Evolutionary conservation across 139 green algal species (phyloP), one percentile per base, ranked within the genome.

Genomic region (Micractinium conductrix): DNA sequence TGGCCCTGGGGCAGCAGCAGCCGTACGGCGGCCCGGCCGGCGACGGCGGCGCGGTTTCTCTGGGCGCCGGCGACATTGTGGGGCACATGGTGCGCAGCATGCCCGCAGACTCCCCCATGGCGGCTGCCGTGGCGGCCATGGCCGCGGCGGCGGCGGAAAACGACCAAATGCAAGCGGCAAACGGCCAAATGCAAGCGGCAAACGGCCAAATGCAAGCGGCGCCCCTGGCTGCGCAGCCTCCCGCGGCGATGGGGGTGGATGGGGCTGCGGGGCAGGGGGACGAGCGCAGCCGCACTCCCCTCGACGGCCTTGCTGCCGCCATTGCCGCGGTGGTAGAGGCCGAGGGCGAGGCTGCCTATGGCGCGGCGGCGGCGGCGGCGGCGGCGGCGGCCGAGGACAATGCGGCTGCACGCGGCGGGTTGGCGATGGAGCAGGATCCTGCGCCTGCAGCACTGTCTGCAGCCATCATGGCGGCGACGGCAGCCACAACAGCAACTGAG

Each of bases 41-140:
- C 44, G 10, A 42, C 19, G 78, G 16, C 33, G 78, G 16, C 42
- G 42, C 62, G 3, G 78, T 33, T 21, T 65, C 78, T 8, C 62
- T 84, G 6, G 67, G 19, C 17, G 62, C 62, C 12, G 45, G 43
- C 2, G 62, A 74, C 62, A 84, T 84, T 65, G 43, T 74, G 19
- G 63, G 78, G n/a, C n/a, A 62, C 19, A 2, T 75, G 21, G 43
- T 67, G 43, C 62, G n/a, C 62, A 76, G 62, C 62, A 74, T 16
- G 4, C 12, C 58, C 1, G 42, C 53, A 6, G 50, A 37, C 5
- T 24, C 24, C 37, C 21, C 9, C 35, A 30, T 19, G 22, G 12
- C 24, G 19, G 33, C 74, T 4, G 30, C 22, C 0, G 19, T 37
- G 2, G 19, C 74, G 1, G 74, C 45, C 9, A 30, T n/a, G 19